Evolutionary conservation across 2,329 filamentous ascomycete species (phyloP), one percentile per base, ranked within the genome.

Genomic region (Fusarium fujikuroi): DNA sequence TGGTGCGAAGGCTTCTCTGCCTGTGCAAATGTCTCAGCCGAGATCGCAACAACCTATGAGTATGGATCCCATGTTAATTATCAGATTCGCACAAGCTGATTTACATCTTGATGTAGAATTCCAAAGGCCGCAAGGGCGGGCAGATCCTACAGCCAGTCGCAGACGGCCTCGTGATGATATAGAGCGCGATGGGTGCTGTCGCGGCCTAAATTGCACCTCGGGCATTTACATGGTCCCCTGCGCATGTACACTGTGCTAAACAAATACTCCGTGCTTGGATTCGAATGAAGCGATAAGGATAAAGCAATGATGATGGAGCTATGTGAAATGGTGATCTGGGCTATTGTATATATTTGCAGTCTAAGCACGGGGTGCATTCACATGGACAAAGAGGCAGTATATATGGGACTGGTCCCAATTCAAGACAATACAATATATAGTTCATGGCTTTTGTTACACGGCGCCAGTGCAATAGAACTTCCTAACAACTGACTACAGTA

Each of bases 201-300:
- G 47, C 16, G 21, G 21, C 6, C 21, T 50, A 7, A 50, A 50
- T 21, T 50, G 47, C 30, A 18, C 30, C 2, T 23, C 47, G 4
- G 47, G 47, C 47, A 12, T 23, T 34, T 34, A 34, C 2, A 50
- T 50, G 47, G 16, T 50, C 5, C 47, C 47, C 8, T 50, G 47
- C 8, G 47, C 47, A 4, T 50, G 47, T 30, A 34, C 47, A 23
- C 47, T 50, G 16, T 50, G 47, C 11, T 50, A 5, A 19, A 19
- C 5, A 9, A 34, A 4, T 1, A 23, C 28, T 23, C 9, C 7
- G 3, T 9, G 46, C 5, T 39, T 6, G 28, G 21, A 7, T 2
- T 32, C 15, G 3, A 32, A 49, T 14, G 10, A 7, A 5, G 15
- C 9, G 3, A 1, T 18, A 0, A 3, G 15, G 15, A 23, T 49